Evolutionary conservation across 2,329 filamentous ascomycete species (phyloP), one percentile per base, ranked within the genome.

Genomic region (Penicillium sp.): DNA sequence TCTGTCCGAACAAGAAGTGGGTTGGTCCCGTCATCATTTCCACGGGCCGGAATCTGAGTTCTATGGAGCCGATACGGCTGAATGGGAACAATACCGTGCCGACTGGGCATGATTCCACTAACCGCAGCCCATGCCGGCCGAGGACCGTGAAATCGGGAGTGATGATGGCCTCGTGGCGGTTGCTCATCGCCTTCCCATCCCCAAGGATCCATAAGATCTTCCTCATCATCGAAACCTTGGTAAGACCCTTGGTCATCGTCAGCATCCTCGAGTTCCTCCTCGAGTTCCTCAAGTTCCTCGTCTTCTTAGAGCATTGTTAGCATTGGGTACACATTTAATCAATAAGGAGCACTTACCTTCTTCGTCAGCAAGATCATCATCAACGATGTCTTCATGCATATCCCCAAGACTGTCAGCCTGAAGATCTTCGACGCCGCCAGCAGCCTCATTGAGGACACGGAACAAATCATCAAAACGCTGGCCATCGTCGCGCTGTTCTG

Each of bases 21-120:
- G 63, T 97, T 96, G 19, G 82, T 77, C 3, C 88, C 89, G 64
- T 96, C 90, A 56, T 95, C 88, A 29, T 79, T 77, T 26, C 76
- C 76, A 49, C 79, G 76, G 45, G 79, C 71, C 28, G 78, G 73
- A 12, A 68, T 60, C 43, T 71, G 65, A 31, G 61, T 67, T 40
- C 73, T 66, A 52, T 74, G 72, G 31, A 73, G 69, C 8, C 52
- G 58, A 53, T 74, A 74, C 13, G 68, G 65, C 34, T 69, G 69
- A 19, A 71, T 69, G 12, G 66, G 64, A 45, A 70, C 61, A 29
- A 66, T 65, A 33, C 64, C 68, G 48, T 54, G 50, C 24, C 78
- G 75, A 58, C 81, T 78, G 34, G 79, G 76, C 55, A 77, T 74
- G 32, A 77, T 74, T 45, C 74, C 75, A 53, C 78, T 75, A 59